Base-by-base conservation (phyloP, 2,329 filamentous ascomycete species). In the Metarhizium album region DNA sequence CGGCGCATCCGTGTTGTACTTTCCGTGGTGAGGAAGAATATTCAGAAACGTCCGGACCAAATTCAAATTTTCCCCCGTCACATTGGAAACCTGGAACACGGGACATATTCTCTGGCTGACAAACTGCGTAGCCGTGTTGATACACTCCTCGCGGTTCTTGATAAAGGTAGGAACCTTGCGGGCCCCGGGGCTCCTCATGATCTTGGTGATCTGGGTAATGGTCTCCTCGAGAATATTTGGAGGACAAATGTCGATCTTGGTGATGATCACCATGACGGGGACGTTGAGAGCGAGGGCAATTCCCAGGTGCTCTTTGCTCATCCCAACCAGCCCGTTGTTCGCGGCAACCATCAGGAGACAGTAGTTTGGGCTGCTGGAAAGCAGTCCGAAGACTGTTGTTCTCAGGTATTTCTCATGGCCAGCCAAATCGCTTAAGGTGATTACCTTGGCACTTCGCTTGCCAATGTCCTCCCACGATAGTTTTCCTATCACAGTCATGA, bases 381-480 rank as follows among this genome's bases (percentile, higher is more conserved):
- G 73, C 58, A 98, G 76, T 2, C 93, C 93, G 63, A 98, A 98
- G 24, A 98, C 91, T 0, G 93, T 98, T 1, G 93, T 98, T 33
- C 93, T 82, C 47, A 98, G 75, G 65, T 98, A 98, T 47, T 88
- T 82, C 72, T 97, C 93, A 70, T 98, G 93, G 29, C 93, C 93
- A 4, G 93, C 93, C 57, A 98, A 73, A 66, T 98, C 93, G 33
- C 88, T 94, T 67, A 98, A 98, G 27, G 87, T 87, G 60, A 97
- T 96, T 48, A 98, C 90, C 74, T 98, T 98, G 47, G 91, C 86
- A 60, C 89, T 94, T 58, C 90, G 86, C 68, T 87, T 89, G 49
- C 93, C 93, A 63, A 98, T 96, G 66, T 98, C 93, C 66, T 96
- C 91, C 93, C 93, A 98, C 3, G 90, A 91, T 33, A 97, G 73